A percentile compares a stretch with the other conserved stretches of the same genome.
phyloP scores from a whole-genome alignment of 192 early-diverging fungal genomes.

The Backusella circina region DNA sequence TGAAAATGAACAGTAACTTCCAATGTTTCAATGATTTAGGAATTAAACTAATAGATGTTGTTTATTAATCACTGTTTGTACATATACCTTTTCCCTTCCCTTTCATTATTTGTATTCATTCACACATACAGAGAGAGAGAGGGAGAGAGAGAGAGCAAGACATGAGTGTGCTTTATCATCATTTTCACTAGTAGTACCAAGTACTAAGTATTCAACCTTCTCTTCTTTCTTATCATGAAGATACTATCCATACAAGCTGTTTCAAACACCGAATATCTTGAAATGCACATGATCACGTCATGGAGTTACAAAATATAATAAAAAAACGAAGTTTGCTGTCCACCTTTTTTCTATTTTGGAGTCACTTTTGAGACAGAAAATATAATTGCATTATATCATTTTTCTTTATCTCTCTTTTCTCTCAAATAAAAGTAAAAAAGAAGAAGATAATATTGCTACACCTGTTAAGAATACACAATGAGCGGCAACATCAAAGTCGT shows the following conservation, averaged over 20 bases:
- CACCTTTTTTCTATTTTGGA: background rate
- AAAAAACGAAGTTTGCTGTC: no score
- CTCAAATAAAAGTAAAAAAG: background rate
- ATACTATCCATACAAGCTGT: background rate
- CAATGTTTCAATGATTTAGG: background rate
- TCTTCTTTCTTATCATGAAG: background rate
- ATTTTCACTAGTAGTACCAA: background rate
- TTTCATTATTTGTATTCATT: no score
- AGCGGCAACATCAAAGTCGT: slow-evolving; percentile 66
- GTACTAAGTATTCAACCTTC: no score
- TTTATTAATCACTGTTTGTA: background rate
- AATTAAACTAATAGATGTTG: background rate
- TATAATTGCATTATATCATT: background rate
- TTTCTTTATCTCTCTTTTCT: background rate
- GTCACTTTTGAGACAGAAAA: background rate
- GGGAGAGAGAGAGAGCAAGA: no score
- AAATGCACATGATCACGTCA: background rate
- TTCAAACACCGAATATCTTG: background rate
- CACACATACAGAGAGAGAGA: no score
- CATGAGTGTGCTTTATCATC: no score
- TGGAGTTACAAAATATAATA: background rate
- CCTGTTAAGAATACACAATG: background rate
- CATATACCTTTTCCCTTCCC: background rate
- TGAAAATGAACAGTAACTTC: background rate
- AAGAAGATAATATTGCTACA: background rate